Evolutionary conservation across 2,329 filamentous ascomycete species (phyloP), one percentile per base, ranked within the genome.

Genomic region (Diaporthe citrichinensis): DNA sequence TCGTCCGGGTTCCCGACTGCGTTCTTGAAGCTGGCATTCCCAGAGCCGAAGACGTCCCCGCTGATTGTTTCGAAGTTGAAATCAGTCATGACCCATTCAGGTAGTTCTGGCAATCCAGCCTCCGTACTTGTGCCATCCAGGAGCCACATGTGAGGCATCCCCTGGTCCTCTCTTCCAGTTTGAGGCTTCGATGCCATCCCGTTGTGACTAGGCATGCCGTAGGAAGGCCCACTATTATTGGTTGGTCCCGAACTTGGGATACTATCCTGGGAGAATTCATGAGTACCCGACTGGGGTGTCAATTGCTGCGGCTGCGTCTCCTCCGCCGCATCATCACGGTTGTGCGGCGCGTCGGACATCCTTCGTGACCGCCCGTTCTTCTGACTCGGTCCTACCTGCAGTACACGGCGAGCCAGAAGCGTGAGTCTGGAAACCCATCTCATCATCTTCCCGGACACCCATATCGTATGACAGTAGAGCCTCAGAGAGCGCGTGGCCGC

Each of bases 381-480:
- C 20, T 71, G 55, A 15, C 51, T 20, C 14, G 53, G 55, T 2
- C 55, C 71, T 25, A 34, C 57, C 5, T 76, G 59, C 17, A 65
- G 39, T 12, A 65, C n/a, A 12, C 59, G 39, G 39, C 59, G 72
- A 5, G 74, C 75, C 14, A 76, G 36, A 0, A 55, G 53, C 7
- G 65, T 76, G 23, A 76, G 72, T 23, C 58, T 72, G 1, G 58
- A 72, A 1, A 76, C 75, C 72, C 72, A 74, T 34, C 72, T 73
- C 58, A 76, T 76, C 75, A 76, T 76, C 46, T 74, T 76, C 1
- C 75, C 72, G 0, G 72, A 74, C 2, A 76, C 75, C 75, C 75
- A 76, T 10, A 74, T 74, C 9, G 67, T 65, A 39, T 76, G 75
- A 23, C 75, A 76, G 36, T 76, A 76, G 3, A 72, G 58, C 31